Percentiles rank a stretch among this genome's conserved stretches.
phyloP scores from a whole-genome alignment of 2,329 filamentous ascomycete genomes.

The Canariomyces notabilis region DNA sequence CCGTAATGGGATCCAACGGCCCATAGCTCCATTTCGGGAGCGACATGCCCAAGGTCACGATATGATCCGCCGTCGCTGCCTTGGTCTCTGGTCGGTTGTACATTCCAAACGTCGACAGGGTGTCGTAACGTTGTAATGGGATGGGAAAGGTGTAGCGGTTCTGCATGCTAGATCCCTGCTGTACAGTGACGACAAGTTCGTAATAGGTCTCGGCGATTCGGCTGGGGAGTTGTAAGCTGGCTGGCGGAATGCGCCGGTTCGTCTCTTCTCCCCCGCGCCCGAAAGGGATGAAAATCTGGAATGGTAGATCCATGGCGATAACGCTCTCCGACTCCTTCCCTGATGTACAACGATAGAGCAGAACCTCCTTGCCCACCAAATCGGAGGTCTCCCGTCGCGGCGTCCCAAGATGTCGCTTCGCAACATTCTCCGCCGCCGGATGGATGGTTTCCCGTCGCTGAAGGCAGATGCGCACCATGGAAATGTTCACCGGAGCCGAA shows the following conservation, averaged over 20 bases:
- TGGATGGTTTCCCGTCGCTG: constrained; percentile 95
- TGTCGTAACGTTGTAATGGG: constrained; percentile 89
- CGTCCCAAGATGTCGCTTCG: constrained; percentile 85
- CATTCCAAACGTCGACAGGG: constrained; percentile 97
- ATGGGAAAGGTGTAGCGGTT: constrained; percentile 90
- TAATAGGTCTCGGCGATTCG: constrained; percentile 96
- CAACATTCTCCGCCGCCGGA: constrained; percentile 87
- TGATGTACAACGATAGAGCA: constrained; percentile 79
- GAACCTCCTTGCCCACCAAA: constrained; percentile 90
- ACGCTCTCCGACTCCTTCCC: constrained; percentile 84
- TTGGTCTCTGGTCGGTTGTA: constrained; percentile 94
- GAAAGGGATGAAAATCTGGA: constrained; percentile 95
- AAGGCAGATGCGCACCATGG: constrained; percentile 88
- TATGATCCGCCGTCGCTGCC: constrained; percentile 78
- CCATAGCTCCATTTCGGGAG: constrained; percentile 95
- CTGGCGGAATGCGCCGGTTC: constrained; percentile 83
- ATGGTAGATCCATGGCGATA: constrained; percentile 93
- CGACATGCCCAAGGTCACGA: constrained; percentile 87
- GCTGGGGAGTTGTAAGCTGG: constrained; percentile 83
- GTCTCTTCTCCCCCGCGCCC: constrained; percentile 86
- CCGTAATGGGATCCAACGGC: constrained; percentile 87
- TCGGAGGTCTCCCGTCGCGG: constrained; percentile 87
- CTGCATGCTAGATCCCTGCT: constrained; percentile 81
- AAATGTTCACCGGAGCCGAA: constrained; percentile 84
- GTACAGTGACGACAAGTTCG: constrained; percentile 91